Conservation (phyloP, 2,329 filamentous ascomycete species). For the Pseudohalonectria lignicola region DNA sequence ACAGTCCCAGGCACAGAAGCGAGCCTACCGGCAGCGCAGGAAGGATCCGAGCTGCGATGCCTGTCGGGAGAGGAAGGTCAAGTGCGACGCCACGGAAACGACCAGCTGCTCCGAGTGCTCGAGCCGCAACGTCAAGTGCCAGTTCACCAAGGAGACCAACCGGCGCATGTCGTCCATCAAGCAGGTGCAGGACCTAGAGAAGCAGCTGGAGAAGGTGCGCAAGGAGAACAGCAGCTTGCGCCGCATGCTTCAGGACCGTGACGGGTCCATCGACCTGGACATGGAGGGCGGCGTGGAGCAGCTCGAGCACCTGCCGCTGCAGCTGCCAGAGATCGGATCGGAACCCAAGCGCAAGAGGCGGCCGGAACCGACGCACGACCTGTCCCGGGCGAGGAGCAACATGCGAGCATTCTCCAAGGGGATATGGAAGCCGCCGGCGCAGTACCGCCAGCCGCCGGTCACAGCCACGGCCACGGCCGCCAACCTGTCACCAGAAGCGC, state of each 20-base stretch:
- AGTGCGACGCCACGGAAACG: conserved; percentile 94
- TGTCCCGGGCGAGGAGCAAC: conserved; percentile 61
- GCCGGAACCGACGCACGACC: conserved; percentile 52
- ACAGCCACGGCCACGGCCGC: conserved; percentile 22
- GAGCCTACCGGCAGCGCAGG: conserved; percentile 85
- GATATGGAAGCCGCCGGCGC: conserved; percentile 67
- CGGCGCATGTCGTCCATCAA: conserved; percentile 98
- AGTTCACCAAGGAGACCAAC: conserved; percentile 99
- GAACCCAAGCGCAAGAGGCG: conserved; percentile 54
- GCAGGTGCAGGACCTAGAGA: conserved; percentile 94
- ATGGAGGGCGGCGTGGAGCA: conserved; percentile 24
- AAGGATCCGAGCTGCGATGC: conserved; percentile 98
- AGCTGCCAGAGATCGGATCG: conserved; percentile 54
- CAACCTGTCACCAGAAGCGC: too few relatives aligned
- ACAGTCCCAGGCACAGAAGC: conserved; percentile 80
- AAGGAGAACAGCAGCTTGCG: conserved; percentile 69
- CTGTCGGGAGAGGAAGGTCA: conserved; percentile 75
- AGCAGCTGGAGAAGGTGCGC: conserved; percentile 70
- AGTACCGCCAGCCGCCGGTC: conserved; percentile 37
- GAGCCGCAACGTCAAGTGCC: conserved; percentile 91
- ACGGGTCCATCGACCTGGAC: conserved; percentile 19
- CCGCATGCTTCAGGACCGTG: conserved; percentile 45
- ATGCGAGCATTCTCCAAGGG: conserved; percentile 65
- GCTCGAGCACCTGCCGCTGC: conserved; percentile 37
- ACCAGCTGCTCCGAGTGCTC: conserved; percentile 96